Evolutionary conservation across 768 basidiomycete genomes (phyloP).

Genomic region (Mycena metata): DNA sequence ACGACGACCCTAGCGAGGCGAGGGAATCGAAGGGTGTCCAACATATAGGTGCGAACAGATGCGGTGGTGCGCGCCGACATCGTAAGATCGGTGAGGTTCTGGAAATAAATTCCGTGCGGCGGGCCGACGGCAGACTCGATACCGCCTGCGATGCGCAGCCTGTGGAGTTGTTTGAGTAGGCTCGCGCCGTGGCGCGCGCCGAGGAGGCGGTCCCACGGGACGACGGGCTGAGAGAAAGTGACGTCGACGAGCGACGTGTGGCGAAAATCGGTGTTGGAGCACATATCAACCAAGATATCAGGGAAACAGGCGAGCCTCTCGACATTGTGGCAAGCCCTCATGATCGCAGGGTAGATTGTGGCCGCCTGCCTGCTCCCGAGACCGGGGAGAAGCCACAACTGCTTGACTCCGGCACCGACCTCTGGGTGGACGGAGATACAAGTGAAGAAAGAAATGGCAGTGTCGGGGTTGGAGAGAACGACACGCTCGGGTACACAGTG

Average conservation of each 20-base stretch:
- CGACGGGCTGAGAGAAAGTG: slow-evolving; percentile 8
- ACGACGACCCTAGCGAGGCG: slow-evolving; percentile 6
- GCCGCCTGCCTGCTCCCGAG: background rate
- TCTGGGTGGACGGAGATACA: slow-evolving; percentile 26
- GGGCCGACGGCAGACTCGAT: slow-evolving; percentile 3
- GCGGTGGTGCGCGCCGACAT: background rate
- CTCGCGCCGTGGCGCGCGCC: slow-evolving; percentile 17
- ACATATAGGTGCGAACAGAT: background rate
- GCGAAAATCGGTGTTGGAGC: slow-evolving; percentile 2
- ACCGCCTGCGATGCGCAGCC: slow-evolving; percentile 24
- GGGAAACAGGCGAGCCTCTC: slow-evolving; percentile 19
- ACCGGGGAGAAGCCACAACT: slow-evolving; percentile 19
- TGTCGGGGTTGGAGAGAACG: background rate
- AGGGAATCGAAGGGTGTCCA: slow-evolving; percentile 9
- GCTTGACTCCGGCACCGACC: slow-evolving; percentile 13
- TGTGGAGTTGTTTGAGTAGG: slow-evolving; percentile 12
- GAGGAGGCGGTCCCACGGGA: slow-evolving; percentile 27
- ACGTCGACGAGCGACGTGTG: slow-evolving; percentile 24
- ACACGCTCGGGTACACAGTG: slow-evolving; percentile 20
- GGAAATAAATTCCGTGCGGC: slow-evolving; percentile 16
- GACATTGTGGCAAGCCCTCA: slow-evolving; percentile 13
- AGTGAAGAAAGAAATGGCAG: slow-evolving; percentile 24
- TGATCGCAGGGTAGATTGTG: background rate
- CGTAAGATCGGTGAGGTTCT: slow-evolving; percentile 13
- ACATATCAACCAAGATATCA: slow-evolving; percentile 6